These are phyloP conservation scores for Phaeolepiota aurea DNA, from an alignment of 768 basidiomycete species.

Conservation along the genomic window DNA sequence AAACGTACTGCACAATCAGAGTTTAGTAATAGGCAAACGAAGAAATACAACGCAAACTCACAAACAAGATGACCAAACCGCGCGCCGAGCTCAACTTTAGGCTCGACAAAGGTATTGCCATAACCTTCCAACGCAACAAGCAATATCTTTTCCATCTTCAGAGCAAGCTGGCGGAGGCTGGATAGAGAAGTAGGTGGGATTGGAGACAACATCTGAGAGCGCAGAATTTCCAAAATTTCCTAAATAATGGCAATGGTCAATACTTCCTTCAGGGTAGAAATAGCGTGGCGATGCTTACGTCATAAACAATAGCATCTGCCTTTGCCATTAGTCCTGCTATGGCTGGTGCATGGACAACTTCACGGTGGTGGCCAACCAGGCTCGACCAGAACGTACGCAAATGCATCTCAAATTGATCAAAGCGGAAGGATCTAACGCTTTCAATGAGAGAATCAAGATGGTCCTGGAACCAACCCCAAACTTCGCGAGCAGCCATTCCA, in stretches of 20 bases:
- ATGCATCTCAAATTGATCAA: slow-evolving; percentile 87
- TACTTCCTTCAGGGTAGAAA: slow-evolving; percentile 2
- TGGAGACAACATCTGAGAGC: slow-evolving; percentile 77
- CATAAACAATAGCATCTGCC: slow-evolving; percentile 85
- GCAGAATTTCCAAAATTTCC: slow-evolving; percentile 84
- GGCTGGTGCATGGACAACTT: slow-evolving; percentile 83
- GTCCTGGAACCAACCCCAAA: slow-evolving; percentile 90
- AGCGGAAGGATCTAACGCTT: slow-evolving; percentile 66
- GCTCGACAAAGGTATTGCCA: slow-evolving; percentile 84
- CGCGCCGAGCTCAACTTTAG: slow-evolving; percentile 85
- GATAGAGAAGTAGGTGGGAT: slow-evolving; percentile 60
- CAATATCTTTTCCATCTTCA: slow-evolving; percentile 89
- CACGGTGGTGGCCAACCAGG: slow-evolving; percentile 67
- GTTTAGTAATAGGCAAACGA: slow-evolving; percentile 5
- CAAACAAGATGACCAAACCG: slow-evolving; percentile 87
- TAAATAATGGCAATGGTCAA: slow-evolving; percentile 21
- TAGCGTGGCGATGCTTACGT: slow-evolving; percentile 64
- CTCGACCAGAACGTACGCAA: slow-evolving; percentile 81
- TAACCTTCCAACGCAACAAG: slow-evolving; percentile 75
- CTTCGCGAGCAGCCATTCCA: slow-evolving; percentile 72
- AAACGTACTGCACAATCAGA: slow-evolving; percentile 57
- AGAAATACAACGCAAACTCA: slow-evolving; percentile 31
- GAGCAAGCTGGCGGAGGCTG: slow-evolving; percentile 71
- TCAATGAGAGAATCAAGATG: slow-evolving; percentile 81
- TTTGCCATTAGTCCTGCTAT: slow-evolving; percentile 85